Evolutionary conservation across 2,329 filamentous ascomycete genomes (phyloP).

Genomic region (Beauveria asiatica): DNA sequence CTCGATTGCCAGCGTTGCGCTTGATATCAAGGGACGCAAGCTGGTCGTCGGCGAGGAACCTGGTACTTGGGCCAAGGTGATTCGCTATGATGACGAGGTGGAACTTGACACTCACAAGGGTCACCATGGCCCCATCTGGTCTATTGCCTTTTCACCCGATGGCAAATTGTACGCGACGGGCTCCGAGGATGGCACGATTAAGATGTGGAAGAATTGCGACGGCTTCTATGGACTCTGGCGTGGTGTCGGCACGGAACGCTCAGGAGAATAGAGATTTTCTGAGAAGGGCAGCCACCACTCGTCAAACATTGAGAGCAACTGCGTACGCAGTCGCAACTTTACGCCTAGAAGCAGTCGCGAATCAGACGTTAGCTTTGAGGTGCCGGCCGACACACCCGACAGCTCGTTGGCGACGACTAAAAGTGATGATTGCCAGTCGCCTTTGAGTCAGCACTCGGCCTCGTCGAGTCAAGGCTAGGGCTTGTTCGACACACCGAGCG

Average conservation of each 20-base stretch:
- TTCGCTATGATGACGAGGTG: constrained; percentile 74
- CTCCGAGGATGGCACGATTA: constrained; percentile 95
- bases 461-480: neutral
- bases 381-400: constrained; percentile 3
- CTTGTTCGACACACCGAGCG: neutral
- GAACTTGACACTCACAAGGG: constrained; percentile 93
- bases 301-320: neutral
- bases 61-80: constrained; percentile 95
- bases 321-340: constrained; percentile 3
- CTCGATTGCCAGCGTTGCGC: constrained; percentile 81
- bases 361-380: constrained; percentile 9
- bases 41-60: constrained; percentile 85
- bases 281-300: neutral
- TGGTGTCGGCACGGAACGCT: constrained; percentile 35
- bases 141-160: constrained; percentile 86
- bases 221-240: constrained; percentile 58
- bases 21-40: constrained; percentile 73
- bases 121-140: constrained; percentile 97
- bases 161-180: constrained; percentile 94
- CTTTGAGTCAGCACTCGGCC: constrained; percentile 3
- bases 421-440: constrained; percentile 8
- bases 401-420: constrained; percentile 8
- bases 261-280: constrained; percentile 28
- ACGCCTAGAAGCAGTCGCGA: constrained; percentile 9
- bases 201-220: constrained; percentile 70